Evolutionary conservation across 768 basidiomycete species (phyloP).

Genomic region (Pulveroboletus sp.): DNA sequence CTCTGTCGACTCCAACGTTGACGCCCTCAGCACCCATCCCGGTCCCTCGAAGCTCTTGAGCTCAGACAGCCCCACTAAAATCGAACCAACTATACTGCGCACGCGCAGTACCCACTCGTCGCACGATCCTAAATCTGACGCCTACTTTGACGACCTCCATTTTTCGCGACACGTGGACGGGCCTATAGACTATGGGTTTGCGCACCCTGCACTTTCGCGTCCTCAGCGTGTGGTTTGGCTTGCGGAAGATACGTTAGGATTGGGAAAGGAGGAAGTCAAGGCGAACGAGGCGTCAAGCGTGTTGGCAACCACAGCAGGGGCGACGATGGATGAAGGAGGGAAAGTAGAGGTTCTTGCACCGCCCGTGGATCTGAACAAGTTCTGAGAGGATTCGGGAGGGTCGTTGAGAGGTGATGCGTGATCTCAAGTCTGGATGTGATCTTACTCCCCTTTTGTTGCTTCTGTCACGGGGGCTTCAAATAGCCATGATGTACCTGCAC

Average conservation of each 20-base stretch:
- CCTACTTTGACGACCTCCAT: conserved; percentile 14
- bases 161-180: conserved; percentile 27
- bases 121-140: conserved; percentile 3
- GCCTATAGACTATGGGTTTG: conserved; percentile 61
- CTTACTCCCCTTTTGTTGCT: background rate
- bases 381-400: conserved; percentile 11
- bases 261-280: conserved; percentile 58
- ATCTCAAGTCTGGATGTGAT: background rate
- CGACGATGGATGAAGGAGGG: conserved; percentile 59
- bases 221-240: conserved; percentile 84
- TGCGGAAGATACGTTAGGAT: conserved; percentile 54
- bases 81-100: background rate
- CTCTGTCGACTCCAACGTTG: conserved; percentile 5
- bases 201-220: conserved; percentile 75
- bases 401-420: background rate
- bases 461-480: background rate
- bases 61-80: background rate
- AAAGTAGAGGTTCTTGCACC: conserved; percentile 34
- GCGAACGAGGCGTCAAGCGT: conserved; percentile 52
- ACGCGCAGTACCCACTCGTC: background rate
- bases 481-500: background rate
- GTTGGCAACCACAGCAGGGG: conserved; percentile 43
- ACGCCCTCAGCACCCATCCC: conserved; percentile 6
- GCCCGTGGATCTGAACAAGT: conserved; percentile 28
- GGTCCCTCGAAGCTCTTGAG: background rate